These are phyloP conservation scores for Starmerella powellii DNA, from an alignment of 805 yeast genomes.

Conservation along the genomic window DNA sequence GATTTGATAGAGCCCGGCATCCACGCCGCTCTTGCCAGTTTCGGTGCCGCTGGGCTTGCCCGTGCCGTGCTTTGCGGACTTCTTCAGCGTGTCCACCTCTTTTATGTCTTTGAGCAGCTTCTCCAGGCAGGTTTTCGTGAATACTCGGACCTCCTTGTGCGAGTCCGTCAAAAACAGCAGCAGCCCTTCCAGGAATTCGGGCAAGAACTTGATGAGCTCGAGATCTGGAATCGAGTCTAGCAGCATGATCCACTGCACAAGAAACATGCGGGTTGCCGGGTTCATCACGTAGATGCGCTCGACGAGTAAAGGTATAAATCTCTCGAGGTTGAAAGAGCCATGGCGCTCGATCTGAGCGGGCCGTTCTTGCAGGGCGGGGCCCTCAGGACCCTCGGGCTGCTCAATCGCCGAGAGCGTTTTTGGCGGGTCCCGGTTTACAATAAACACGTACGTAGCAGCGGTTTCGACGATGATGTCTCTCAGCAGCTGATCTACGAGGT, in stretches of 20 bases:
- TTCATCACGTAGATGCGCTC: constrained; percentile 88
- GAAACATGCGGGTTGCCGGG: constrained; percentile 81
- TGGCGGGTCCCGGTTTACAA: constrained; percentile 40
- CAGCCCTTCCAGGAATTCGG: constrained; percentile 78
- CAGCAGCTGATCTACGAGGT: constrained; percentile 73
- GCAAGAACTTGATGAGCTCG: constrained; percentile 74
- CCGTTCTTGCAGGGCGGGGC: constrained; percentile 11
- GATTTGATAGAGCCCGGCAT: constrained; percentile 36
- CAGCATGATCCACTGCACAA: constrained; percentile 89
- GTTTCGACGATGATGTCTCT: constrained; percentile 93
- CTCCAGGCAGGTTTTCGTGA: constrained; percentile 67
- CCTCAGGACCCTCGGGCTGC: constrained; percentile 19
- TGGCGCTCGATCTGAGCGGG: background rate
- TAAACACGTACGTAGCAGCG: constrained; percentile 74
- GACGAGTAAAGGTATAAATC: constrained; percentile 79
- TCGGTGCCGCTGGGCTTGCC: too few relatives aligned
- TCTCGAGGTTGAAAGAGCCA: constrained; percentile 58
- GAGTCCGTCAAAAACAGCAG: constrained; percentile 69
- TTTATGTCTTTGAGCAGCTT: constrained; percentile 68
- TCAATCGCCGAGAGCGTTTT: constrained; percentile 46
- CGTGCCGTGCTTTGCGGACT: background rate
- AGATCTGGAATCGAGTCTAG: constrained; percentile 85
- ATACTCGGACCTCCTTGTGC: constrained; percentile 75
- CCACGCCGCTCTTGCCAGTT: constrained; percentile 4
- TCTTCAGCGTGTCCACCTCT: constrained; percentile 33